phyloP scores from a whole-genome alignment of 2,329 filamentous ascomycete genomes.

The Colletotrichum eleusines region DNA sequence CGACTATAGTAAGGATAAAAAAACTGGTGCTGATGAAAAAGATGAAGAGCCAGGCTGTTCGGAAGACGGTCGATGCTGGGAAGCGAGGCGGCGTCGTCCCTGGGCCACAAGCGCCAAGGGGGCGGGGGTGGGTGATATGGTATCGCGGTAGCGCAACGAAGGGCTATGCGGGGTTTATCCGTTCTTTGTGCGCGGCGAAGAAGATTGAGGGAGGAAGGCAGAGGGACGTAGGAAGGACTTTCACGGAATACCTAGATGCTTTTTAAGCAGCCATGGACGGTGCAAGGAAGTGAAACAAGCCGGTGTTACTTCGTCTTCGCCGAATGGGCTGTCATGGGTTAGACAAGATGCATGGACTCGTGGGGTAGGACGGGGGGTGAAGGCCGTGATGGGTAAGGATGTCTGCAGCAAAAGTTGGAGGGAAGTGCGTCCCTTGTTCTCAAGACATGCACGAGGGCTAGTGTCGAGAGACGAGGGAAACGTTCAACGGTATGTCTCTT shows the following conservation, averaged over 20 bases:
- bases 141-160: conserved; percentile 29
- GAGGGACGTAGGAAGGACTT: conserved; percentile 13
- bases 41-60: background rate
- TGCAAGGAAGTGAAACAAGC: conserved; percentile 51
- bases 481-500: background rate
- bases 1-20: background rate
- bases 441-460: conserved; percentile 15
- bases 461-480: conserved; percentile 15
- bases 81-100: conserved; percentile 20
- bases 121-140: background rate
- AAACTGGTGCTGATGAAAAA: background rate
- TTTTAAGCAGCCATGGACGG: conserved; percentile 39
- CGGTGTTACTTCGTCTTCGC: conserved; percentile 49
- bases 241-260: conserved; percentile 30
- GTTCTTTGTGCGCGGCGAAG: conserved; percentile 32
- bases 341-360: conserved; percentile 41
- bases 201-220: conserved; percentile 23
- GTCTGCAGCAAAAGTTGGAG: conserved; percentile 38
- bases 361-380: conserved; percentile 38
- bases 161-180: conserved; percentile 24
- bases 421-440: conserved; percentile 15
- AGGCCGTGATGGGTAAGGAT: conserved; percentile 24
- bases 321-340: conserved; percentile 42
- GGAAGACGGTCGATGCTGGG: background rate
- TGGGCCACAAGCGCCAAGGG: conserved; percentile 19